Conservation (phyloP, 495 filamentous ascomycete species). For the Amorphotheca resinae region DNA sequence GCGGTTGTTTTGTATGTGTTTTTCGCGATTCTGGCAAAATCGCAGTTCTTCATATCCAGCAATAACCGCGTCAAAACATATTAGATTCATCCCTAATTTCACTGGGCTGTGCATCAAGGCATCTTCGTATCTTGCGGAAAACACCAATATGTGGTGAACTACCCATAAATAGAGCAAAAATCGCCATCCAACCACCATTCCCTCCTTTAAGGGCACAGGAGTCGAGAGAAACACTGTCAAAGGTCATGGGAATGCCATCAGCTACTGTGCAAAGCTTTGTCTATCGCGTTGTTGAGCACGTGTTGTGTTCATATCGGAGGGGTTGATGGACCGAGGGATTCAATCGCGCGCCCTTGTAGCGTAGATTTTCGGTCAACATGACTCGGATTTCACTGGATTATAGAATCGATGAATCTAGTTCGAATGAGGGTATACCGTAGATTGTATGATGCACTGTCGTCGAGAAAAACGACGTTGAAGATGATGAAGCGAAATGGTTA, state of each 20-base stretch:
- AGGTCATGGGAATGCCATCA: not conserved
- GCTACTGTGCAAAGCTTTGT: not conserved
- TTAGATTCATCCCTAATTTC: conserved; percentile 1
- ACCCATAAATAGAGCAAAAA: not conserved
- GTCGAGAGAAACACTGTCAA: not conserved
- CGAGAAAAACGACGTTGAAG: too few species aligned
- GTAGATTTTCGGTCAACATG: too few species aligned
- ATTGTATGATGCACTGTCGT: too few species aligned
- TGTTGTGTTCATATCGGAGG: not conserved
- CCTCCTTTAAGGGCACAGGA: not conserved
- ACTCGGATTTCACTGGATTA: too few species aligned
- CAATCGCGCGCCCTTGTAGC: too few species aligned
- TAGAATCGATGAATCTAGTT: too few species aligned
- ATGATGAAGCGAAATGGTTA: too few species aligned
- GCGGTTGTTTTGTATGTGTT: conserved; percentile 2
- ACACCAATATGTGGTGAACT: conserved; percentile 2
- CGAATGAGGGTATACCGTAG: too few species aligned
- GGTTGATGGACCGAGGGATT: too few species aligned
- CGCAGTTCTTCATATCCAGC: conserved; percentile 1
- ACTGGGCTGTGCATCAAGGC: conserved; percentile 2
- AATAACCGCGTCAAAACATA: conserved; percentile 1
- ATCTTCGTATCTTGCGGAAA: conserved; percentile 1
- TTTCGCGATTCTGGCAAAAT: conserved; percentile 3
- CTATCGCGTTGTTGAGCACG: conserved; percentile 1
- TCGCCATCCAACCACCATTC: not conserved